Evolutionary conservation across 2,329 filamentous ascomycete species (phyloP).

Genomic region (Sclerotinia spermophila): DNA sequence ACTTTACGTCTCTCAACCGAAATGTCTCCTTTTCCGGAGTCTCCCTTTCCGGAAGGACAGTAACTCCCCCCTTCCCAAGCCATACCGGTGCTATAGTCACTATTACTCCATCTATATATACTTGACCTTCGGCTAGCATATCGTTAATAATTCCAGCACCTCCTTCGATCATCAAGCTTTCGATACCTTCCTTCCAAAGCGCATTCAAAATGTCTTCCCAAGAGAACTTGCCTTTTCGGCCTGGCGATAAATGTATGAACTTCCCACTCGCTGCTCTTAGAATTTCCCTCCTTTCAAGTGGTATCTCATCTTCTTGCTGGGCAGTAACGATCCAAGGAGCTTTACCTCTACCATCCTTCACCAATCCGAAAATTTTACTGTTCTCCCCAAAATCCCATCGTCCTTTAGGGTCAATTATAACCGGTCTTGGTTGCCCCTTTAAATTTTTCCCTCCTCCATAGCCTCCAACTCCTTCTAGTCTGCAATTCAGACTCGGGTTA

Average conservation of each 20-base stretch:
- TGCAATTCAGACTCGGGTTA: slow-evolving; percentile 80
- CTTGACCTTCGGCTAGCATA: slow-evolving; percentile 60
- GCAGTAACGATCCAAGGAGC: slow-evolving; percentile 68
- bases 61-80: slow-evolving; percentile 79
- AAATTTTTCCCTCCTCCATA: slow-evolving; percentile 42
- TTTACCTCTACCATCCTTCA: slow-evolving; percentile 60
- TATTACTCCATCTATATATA: slow-evolving; percentile 73
- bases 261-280: slow-evolving; percentile 21
- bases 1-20: slow-evolving; percentile 25
- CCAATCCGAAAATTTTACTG: slow-evolving; percentile 62
- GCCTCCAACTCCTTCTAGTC: slow-evolving; percentile 51
- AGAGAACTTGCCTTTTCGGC: neutral
- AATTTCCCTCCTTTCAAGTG: neutral
- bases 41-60: slow-evolving; percentile 58
- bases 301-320: neutral
- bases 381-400: slow-evolving; percentile 6
- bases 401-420: slow-evolving; percentile 39
- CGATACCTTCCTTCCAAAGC: slow-evolving; percentile 40
- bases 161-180: slow-evolving; percentile 89
- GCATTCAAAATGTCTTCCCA: neutral
- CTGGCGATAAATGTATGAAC: slow-evolving; percentile 15
- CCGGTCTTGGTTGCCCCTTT: slow-evolving; percentile 16
- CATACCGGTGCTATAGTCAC: slow-evolving; percentile 87
- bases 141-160: slow-evolving; percentile 80
- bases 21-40: slow-evolving; percentile 12